These are phyloP conservation scores for Chaetomium cochliodes DNA, from an alignment of 495 filamentous ascomycete genomes.

Conservation along the genomic window DNA sequence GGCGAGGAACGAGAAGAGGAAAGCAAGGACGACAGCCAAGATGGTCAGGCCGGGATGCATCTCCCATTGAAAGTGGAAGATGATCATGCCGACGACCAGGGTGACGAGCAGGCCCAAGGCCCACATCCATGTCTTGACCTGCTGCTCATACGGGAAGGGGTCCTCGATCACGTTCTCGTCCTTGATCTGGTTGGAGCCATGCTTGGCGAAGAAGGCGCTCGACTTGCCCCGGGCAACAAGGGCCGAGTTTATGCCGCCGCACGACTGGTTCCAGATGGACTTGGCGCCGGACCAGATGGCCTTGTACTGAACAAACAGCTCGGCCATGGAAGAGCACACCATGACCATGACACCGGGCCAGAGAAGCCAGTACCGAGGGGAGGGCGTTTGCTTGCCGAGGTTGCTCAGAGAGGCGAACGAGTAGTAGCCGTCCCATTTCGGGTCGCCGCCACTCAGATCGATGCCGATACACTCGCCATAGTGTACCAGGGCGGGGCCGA, in stretches of 20 bases:
- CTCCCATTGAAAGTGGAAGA: slow-evolving; percentile 60
- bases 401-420: slow-evolving; percentile 51
- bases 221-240: slow-evolving; percentile 45
- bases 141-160: slow-evolving; percentile 52
- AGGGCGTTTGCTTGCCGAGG: slow-evolving; percentile 48
- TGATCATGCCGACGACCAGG: slow-evolving; percentile 55
- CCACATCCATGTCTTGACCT: slow-evolving; percentile 66
- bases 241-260: slow-evolving; percentile 42
- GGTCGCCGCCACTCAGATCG: slow-evolving; percentile 41
- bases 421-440: slow-evolving; percentile 52
- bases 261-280: slow-evolving; percentile 50
- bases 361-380: slow-evolving; percentile 64
- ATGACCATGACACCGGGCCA: slow-evolving; percentile 68
- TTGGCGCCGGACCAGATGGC: slow-evolving; percentile 55
- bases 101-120: slow-evolving; percentile 49
- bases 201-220: slow-evolving; percentile 48
- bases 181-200: slow-evolving; percentile 34
- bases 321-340: slow-evolving; percentile 60
- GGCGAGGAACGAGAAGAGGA: slow-evolving; percentile 67
- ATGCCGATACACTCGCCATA: slow-evolving; percentile 53
- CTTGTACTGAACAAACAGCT: slow-evolving; percentile 61
- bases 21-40: slow-evolving; percentile 60
- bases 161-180: slow-evolving; percentile 44
- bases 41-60: slow-evolving; percentile 61
- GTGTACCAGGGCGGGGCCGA: slow-evolving; percentile 61